Evolutionary conservation across 148 eudicot genomes (phyloP), one percentile per base, ranked within the genome.

Genomic region (Rhododendron molle): DNA sequence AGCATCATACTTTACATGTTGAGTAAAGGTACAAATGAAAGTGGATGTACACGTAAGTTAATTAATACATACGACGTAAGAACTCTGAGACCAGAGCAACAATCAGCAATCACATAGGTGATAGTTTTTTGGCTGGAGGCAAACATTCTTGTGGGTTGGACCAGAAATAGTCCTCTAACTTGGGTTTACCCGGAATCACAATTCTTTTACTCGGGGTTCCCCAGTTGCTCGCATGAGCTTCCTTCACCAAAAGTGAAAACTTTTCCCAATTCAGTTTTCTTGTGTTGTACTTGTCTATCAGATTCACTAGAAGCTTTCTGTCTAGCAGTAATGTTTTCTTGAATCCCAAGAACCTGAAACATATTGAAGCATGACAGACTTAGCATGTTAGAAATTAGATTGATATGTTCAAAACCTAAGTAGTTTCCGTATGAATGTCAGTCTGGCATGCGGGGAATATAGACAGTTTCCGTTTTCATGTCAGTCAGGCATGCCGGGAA

Each of bases 151-250:
- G 88, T 8, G 99, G 99, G 87, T 97, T 97, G 62, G 96, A 90
- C 72, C 93, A 95, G 89, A 97, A 97, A 88, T 97, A 95, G 77
- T 95, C 99, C 83, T 96, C 99, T 83, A 95, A 97, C 90, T 96
- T 96, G 36, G 99, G 99, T 90, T 91, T 89, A 80, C 93, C 98
- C 0, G 97, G 93, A 78, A 97, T 97, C 58, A 94, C 93, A 83
- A 90, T 65, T 88, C 99, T 92, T 84, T 89, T 91, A 15, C 85
- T 91, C 20, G 98, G 94, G 84, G 90, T 92, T 76, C 99, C 99
- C 92, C 92, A 92, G 87, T 96, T 95, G 49, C 89, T 87, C 32
- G 90, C 90, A 82, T 95, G 98, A 80, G 91, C 84, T 82, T 92
- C 93, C 89, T 95, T 95, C 34, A 97, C 98, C 32, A 93, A 95